Percentiles rank a stretch among this genome's conserved stretches.
Evolutionary conservation across 352 stramenopile species (phyloP).

Genomic region (Pythium oligandrum): DNA sequence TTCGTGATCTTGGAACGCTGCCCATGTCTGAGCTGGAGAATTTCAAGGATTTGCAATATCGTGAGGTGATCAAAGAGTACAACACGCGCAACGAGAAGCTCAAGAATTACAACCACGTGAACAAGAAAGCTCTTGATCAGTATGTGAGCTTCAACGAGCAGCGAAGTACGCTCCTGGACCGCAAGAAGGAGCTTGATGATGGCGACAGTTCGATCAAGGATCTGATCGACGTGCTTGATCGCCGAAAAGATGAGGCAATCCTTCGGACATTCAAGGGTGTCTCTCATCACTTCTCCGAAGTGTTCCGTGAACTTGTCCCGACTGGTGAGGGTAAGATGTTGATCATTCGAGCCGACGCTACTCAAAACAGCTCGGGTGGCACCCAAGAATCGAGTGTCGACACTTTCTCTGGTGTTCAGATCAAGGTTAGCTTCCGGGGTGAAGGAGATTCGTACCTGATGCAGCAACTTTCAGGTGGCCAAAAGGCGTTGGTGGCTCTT

Average conservation of each 20-base stretch:
- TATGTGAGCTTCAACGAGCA: conserved; percentile 98
- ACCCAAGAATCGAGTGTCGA: conserved; percentile 60
- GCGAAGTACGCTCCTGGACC: conserved; percentile 84
- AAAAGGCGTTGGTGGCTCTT: conserved; percentile 98
- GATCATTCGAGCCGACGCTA: conserved; percentile 90
- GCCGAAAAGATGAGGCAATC: conserved; percentile 98
- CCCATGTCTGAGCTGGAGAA: conserved; percentile 91
- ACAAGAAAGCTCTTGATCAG: conserved; percentile 99
- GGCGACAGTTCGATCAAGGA: conserved; percentile 88
- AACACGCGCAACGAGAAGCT: conserved; percentile 94
- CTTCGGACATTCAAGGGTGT: conserved; percentile 98
- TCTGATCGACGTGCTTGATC: conserved; percentile 90
- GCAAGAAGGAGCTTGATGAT: conserved; percentile 95
- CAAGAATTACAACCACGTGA: conserved; percentile 98
- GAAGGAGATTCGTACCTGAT: conserved; percentile 97
- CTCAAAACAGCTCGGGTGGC: conserved; percentile 14
- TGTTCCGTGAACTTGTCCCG: conserved; percentile 98
- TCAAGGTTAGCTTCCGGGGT: conserved; percentile 97
- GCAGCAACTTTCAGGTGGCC: conserved; percentile 98
- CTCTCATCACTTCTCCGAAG: conserved; percentile 96
- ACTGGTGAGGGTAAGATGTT: conserved; percentile 95
- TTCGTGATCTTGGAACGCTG: conserved; percentile 96
- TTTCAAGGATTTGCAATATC: conserved; percentile 85
- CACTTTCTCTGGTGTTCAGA: conserved; percentile 96
- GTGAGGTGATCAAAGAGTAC: conserved; percentile 92